These are phyloP conservation scores for Tieghemiomyces parasiticus DNA, from an alignment of 192 early-diverging fungal species.

Conservation along the genomic window DNA sequence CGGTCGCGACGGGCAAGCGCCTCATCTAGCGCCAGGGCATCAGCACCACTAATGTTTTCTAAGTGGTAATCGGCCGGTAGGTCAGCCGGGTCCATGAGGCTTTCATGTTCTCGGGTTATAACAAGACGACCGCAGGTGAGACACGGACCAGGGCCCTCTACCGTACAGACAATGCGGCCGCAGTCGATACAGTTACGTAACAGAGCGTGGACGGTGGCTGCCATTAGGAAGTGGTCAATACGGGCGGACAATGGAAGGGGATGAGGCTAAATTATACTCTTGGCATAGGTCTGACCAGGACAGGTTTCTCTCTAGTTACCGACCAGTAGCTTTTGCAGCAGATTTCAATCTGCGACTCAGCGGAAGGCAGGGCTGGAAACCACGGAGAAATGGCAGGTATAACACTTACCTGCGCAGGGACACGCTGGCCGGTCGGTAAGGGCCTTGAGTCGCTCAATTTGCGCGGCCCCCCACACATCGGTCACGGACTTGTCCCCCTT, in stretches of 20 bases:
- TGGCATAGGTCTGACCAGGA: no score
- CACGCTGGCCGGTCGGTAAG: neutral
- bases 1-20: constrained; percentile 25
- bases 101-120: neutral
- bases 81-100: neutral
- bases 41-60: neutral
- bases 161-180: constrained; percentile 32
- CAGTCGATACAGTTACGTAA: constrained; percentile 33
- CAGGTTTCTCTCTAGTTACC: no score
- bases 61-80: neutral
- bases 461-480: neutral
- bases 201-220: constrained; percentile 25
- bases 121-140: constrained; percentile 22
- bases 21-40: constrained; percentile 12
- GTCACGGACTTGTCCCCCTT: neutral
- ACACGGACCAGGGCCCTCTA: constrained; percentile 32
- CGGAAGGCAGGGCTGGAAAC: no score
- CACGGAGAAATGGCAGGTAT: no score
- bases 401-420: neutral
- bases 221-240: no score
- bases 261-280: no score
- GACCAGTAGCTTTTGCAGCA: no score
- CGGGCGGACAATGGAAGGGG: no score
- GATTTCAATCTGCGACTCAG: no score
- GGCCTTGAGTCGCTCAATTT: neutral